These are phyloP conservation scores for Ailanthus altissimus DNA, from an alignment of 345 rosid genomes.

Conservation along the genomic window DNA sequence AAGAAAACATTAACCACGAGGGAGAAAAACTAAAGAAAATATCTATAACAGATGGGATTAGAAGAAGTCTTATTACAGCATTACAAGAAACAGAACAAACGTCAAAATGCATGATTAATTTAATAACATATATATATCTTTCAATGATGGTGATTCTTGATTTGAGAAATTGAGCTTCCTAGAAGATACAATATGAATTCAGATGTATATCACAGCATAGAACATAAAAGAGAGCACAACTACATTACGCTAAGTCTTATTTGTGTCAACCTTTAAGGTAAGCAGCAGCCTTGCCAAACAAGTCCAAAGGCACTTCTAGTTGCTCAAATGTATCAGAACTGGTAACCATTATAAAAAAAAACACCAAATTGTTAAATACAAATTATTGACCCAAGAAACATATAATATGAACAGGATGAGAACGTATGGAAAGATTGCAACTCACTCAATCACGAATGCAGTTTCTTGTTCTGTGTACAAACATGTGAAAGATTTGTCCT, in stretches of 20 bases:
- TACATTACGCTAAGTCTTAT: background rate
- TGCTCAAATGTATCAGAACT: conserved; percentile 87
- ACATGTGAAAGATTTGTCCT: conserved; percentile 78
- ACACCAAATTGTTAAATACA: background rate
- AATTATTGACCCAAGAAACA: too few relatives aligned
- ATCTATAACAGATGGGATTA: too few relatives aligned
- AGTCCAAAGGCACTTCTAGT: conserved; percentile 67
- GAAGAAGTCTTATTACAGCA: background rate
- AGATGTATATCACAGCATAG: background rate
- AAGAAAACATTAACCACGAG: background rate
- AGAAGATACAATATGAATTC: background rate
- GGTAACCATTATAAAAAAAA: conserved; percentile 26
- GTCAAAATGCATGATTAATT: background rate
- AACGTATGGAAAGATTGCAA: too few relatives aligned
- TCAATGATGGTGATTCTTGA: background rate
- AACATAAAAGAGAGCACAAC: background rate
- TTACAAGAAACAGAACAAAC: background rate
- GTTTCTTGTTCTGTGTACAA: conserved; percentile 66
- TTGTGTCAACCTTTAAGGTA: conserved; percentile 69
- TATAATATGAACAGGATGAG: too few relatives aligned
- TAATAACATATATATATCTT: background rate
- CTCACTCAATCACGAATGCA: conserved; percentile 85
- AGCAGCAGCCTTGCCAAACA: conserved; percentile 77
- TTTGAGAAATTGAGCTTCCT: background rate
- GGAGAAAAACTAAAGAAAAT: background rate